Percentiles rank a stretch among this genome's conserved stretches.
phyloP scores from a whole-genome alignment of 1,139 yeast species.

The Taphrina deformans region DNA sequence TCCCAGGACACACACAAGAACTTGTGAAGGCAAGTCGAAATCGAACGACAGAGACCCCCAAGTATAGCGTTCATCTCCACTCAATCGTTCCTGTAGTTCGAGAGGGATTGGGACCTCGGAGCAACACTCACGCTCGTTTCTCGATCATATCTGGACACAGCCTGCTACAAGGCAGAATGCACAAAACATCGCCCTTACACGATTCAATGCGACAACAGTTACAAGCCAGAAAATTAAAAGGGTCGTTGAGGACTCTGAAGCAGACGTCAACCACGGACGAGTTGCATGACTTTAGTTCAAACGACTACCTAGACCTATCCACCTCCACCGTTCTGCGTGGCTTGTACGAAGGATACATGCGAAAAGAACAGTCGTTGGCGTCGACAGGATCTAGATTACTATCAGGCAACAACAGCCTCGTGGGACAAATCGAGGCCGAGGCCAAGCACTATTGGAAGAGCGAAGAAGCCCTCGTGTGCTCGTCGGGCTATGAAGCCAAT shows the following conservation, averaged over 20 bases:
- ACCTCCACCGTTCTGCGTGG: slow-evolving; percentile 1
- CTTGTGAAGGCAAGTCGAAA: too few relatives aligned
- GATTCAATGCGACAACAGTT: not conserved
- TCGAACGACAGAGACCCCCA: too few relatives aligned
- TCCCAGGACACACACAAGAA: too few relatives aligned
- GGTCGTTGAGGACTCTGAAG: slow-evolving; percentile 7
- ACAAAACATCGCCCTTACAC: not conserved
- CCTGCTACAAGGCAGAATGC: too few relatives aligned
- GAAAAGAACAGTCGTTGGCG: slow-evolving; percentile 36
- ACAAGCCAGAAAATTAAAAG: not conserved
- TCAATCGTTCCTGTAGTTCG: too few relatives aligned
- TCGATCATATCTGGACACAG: too few relatives aligned
- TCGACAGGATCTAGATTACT: slow-evolving; percentile 44
- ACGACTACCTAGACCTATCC: slow-evolving; percentile 41
- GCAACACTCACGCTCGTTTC: too few relatives aligned
- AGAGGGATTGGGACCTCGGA: too few relatives aligned
- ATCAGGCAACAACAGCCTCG: slow-evolving; percentile 42
- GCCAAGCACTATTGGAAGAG: slow-evolving; percentile 41
- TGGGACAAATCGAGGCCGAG: slow-evolving; percentile 39
- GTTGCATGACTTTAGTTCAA: slow-evolving; percentile 42
- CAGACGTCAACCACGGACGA: not conserved
- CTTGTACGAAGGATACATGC: not conserved
- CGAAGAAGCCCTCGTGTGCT: slow-evolving; percentile 41
- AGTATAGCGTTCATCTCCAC: too few relatives aligned
- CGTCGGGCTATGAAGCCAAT: slow-evolving; percentile 44